Base-by-base conservation (phyloP, 805 yeast species). In the Zygosaccharomyces bisporus region DNA sequence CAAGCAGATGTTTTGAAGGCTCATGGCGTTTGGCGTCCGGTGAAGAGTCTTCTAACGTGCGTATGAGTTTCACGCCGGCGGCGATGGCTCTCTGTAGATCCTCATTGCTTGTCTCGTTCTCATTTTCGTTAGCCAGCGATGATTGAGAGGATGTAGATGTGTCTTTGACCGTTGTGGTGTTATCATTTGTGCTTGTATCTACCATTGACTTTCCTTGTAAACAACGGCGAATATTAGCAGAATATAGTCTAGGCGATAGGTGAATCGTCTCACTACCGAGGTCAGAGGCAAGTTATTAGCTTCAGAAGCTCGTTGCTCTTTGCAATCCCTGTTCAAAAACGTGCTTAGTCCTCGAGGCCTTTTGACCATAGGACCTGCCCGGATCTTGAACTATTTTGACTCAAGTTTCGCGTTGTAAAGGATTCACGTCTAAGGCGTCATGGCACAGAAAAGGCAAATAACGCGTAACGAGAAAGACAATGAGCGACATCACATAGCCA, bases 391-490 rank as follows among this genome's bases (percentile, higher is more conserved):
- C 12, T 16, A 10, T 13, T 17, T 25, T 18, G 21, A 29, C 25
- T 13, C 39, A 35, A 9, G 24, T 34, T 41, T 21, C 44, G 44
- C 44, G 44, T 41, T 33, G 20, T 20, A 19, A 23, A 40, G 31
- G 24, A 37, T 18, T 8, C 25, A 34, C 23, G 17, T 34, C 25
- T 34, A 37, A 27, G 32, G 21, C 33, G 30, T 17, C 40, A 14
- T 36, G 40, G 19, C 40, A 13, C 40, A 30, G 19, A 37, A 37
- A 16, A 18, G 23, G 40, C 40, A 30, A 37, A 25, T 19, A 25
- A 21, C 32, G 19, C 14, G 9, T 16, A 37, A 37, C 9, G n/a
- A 8, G 32, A 13, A 25, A n/a, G n/a, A n/a, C n/a, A n/a, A n/a
- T n/a, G n/a, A n/a, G n/a, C n/a, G n/a, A n/a, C n/a, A n/a, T n/a